A percentile compares a stretch with the other conserved stretches of the same genome.
Evolutionary conservation across 2,329 filamentous ascomycete species (phyloP).

Genomic region (Thermothelomyces thermophilus): DNA sequence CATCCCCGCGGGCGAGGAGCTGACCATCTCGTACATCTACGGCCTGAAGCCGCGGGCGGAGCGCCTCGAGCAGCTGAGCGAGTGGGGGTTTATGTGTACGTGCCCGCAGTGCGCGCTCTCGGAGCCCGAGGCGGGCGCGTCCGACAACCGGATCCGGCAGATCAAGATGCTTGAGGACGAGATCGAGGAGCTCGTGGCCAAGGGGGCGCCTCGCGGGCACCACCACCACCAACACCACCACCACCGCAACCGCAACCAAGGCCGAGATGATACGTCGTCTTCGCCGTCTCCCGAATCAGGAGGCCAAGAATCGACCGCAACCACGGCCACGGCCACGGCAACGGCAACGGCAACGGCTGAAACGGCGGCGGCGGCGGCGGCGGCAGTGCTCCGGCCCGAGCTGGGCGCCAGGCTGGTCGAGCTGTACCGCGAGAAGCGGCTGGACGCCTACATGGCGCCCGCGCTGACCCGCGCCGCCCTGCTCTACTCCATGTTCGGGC

Average conservation of each 20-base stretch:
- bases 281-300: too few relatives aligned
- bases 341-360: background rate
- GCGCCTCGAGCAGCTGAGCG: slow-evolving; percentile 28
- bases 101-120: slow-evolving; percentile 30
- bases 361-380: background rate
- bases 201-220: too few relatives aligned
- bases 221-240: too few relatives aligned
- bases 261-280: too few relatives aligned
- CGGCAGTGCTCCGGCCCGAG: slow-evolving; percentile 21
- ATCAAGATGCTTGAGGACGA: slow-evolving; percentile 27
- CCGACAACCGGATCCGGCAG: slow-evolving; percentile 29
- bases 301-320: too few relatives aligned
- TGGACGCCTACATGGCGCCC: slow-evolving; percentile 31
- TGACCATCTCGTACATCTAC: slow-evolving; percentile 34
- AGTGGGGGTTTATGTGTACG: slow-evolving; percentile 34
- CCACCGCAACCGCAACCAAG: too few relatives aligned
- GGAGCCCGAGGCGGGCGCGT: slow-evolving; percentile 21
- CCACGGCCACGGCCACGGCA: too few relatives aligned
- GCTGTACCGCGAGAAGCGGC: slow-evolving; percentile 30
- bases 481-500: slow-evolving; percentile 34
- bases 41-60: slow-evolving; percentile 23
- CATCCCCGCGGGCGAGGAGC: slow-evolving; percentile 32
- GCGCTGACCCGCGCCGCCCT: slow-evolving; percentile 34
- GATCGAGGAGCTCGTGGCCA: slow-evolving; percentile 24
- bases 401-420: slow-evolving; percentile 27